Conservation (phyloP, 192 early-diverging fungal genomes). For the Glomus cerebriforme region DNA sequence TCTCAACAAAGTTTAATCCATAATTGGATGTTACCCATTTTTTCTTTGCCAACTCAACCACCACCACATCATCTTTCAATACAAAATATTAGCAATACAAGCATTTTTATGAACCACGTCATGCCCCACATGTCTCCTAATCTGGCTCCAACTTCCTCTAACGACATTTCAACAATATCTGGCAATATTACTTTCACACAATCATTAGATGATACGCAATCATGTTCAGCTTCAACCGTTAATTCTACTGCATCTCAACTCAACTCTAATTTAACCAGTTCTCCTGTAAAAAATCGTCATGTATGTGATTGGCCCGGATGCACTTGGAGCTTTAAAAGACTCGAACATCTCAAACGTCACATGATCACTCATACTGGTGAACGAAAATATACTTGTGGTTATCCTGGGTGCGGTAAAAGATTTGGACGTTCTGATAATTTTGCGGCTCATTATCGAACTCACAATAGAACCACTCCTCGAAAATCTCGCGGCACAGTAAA, state of each 20-base stretch:
- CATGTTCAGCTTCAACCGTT: not conserved
- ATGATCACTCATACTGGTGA: conserved; percentile 78
- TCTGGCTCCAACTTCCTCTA: not conserved
- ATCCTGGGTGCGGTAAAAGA: conserved; percentile 73
- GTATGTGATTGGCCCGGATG: conserved; percentile 44
- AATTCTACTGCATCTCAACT: not conserved
- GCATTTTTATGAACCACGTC: not conserved
- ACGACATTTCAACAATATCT: not conserved
- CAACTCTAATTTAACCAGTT: not conserved
- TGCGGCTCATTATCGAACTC: conserved; percentile 72
- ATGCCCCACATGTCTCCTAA: not conserved
- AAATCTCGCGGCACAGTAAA: not conserved
- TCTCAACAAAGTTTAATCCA: not conserved
- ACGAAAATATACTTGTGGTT: conserved; percentile 67
- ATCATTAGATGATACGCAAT: too few relatives aligned
- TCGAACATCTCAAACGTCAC: conserved; percentile 81
- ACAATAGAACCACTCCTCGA: conserved; percentile 32
- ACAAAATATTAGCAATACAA: not conserved
- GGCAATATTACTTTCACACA: not conserved
- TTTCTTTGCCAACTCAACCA: not conserved
- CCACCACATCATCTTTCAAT: not conserved
- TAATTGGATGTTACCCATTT: conserved; percentile 2
- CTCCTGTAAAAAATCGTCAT: conserved; percentile 13
- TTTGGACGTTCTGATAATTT: conserved; percentile 82
- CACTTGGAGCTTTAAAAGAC: conserved; percentile 73